Base-by-base conservation (phyloP, 2,329 filamentous ascomycete species). In the Penicillium sumatraense region DNA sequence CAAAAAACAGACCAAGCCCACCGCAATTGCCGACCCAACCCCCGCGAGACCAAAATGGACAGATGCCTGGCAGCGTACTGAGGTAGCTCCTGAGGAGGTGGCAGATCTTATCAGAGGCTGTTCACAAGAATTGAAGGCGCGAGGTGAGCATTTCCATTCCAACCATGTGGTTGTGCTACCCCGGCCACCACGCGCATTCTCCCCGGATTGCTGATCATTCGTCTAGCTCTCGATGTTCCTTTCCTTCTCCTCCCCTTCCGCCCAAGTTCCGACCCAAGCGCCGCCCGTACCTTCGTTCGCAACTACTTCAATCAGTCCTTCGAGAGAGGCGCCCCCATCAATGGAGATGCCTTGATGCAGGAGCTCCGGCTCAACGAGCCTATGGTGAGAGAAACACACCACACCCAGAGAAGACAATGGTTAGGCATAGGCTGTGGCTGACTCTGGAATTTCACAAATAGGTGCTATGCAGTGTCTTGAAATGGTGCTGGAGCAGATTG, bases 401-500 rank as follows among this genome's bases (percentile, higher is more conserved):
- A n/a, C n/a, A n/a, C n/a, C n/a, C n/a, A n/a, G n/a, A n/a, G n/a
- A n/a, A n/a, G 24, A 49, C 14, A 6, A 9, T 33, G 13, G 21
- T 41, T 40, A 9, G 36, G 20, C 20, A 40, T 21, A 18, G 36
- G 10, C 18, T 9, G 14, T n/a, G 42, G 16, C 42, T 46, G 42
- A 46, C 42, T 21, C 5, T 3, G 42, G 24, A 5, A 5, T 21
- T 9, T 7, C n/a, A n/a, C n/a, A n/a, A 21, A 23, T 57, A 96
- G 91, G 92, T 96, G 53, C 84, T 99, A 51, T 93, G 92, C 61
- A 95, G 93, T 67, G 92, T 97, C 38, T 82, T 95, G 62, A 99
- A 98, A 80, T 99, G 95, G 95, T 98, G 93, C 75, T 99, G 95
- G 95, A 93, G 91, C 72, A 86, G 95, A 76, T 80, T 99, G 48